Evolutionary conservation across 805 yeast species (phyloP), one percentile per base, ranked within the genome.

Genomic region (Pichia exigua): DNA sequence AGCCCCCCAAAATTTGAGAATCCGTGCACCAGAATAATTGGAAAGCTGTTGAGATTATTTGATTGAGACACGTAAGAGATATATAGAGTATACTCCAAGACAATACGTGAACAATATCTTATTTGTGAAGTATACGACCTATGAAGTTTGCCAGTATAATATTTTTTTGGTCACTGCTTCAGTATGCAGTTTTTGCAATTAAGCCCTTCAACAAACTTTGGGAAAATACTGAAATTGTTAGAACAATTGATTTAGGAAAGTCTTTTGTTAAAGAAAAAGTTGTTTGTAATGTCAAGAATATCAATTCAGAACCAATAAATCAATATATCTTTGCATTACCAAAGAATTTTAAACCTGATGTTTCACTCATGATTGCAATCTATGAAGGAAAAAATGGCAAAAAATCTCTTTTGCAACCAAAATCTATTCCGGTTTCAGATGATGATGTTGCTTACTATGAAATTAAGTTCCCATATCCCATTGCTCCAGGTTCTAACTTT

Each of bases 201-300:
- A 27, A 32, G 15, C 61, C 62, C 12, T 56, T 57, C 45, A 52
- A 47, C n/a, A 54, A 54, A 26, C 45, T 45, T 32, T 81, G 85
- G 82, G 82, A 77, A 60, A 89, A 88, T 65, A 61, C 69, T 32
- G 74, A 79, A 30, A 74, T 78, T 57, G 64, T 69, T 15, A 80
- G 87, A 57, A 65, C 74, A 10, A 61, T 88, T 39, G 96, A 89
- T 60, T 74, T 90, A 47, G 63, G 77, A 30, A 79, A 78, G 57
- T 70, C 90, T 3, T 90, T 84, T 64, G 75, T 81, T 42, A 79
- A 78, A 57, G 95, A 85, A 63, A 72, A 76, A 26, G 68, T 74
- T 53, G 66, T 75, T n/a, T 62, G 89, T 42, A 76, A 72, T 46
- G 73, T 81, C 42, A 76, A 68, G 59, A 92, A 91, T 70, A 67